Base-by-base conservation (phyloP, 352 stramenopile species). In the Globisporangium irregulare region DNA sequence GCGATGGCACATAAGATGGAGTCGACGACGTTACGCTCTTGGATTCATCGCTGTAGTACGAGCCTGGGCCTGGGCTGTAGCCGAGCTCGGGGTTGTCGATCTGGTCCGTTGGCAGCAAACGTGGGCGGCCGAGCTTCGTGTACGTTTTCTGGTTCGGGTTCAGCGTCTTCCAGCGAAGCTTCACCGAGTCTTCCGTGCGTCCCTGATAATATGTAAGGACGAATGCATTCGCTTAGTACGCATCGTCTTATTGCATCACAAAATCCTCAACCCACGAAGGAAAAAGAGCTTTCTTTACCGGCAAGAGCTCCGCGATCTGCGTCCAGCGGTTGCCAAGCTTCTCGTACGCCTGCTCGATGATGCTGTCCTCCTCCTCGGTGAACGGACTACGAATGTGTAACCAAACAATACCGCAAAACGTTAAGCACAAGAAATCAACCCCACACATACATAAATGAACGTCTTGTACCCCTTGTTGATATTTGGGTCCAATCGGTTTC, bases 401-500 rank as follows among this genome's bases (percentile, higher is more conserved):
- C 29, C 29, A 32, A 32, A 32, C 4, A 32, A 32, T 32, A 32
- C 29, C 29, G 0, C 29, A 32, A 32, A 32, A 32, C 29, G 4
- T 32, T 32, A 32, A 32, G 29, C 29, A 32, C 36, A 64, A 20
- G 14, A 10, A 50, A 15, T 22, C 56, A 32, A 18, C 4, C 4
- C 5, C 18, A n/a, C 20, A 46, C 9, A 29, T 27, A n/a, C 3
- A 32, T 18, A 9, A 29, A 62, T n/a, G 8, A 62, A 20, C 32
- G 15, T 4, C 10, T 64, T 80, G 55, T 73, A 94, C 86, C 81
- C 79, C 78, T 93, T 93, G 74, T 93, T 95, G 70, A 98, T 92
- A 61, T 88, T 95, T 15, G 97, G 97, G 75, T 99, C 94, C 63
- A 99, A 75, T 67, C 98, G 95, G 76, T 99, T 99, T 53, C 98